Conservation (phyloP, 768 basidiomycete genomes). For the Rhodotorula toruloides region DNA sequence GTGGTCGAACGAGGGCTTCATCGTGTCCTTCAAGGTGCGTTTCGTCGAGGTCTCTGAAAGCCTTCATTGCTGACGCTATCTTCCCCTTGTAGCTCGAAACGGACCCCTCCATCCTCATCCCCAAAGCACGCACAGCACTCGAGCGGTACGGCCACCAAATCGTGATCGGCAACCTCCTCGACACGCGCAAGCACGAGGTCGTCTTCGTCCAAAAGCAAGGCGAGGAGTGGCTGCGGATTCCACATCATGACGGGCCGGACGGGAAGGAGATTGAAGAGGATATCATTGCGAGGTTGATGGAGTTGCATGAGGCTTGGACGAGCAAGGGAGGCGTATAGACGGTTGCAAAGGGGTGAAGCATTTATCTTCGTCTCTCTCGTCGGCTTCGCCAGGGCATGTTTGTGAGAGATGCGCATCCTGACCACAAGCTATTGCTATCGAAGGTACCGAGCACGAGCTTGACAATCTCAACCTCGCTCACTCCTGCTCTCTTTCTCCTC, state of each 20-base stretch:
- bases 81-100: conserved; percentile 74
- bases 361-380: too few species aligned
- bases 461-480: too few species aligned
- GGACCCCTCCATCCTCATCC: conserved; percentile 71
- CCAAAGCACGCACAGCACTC: conserved; percentile 80
- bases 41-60: not conserved
- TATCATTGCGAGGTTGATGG: conserved; percentile 70
- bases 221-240: conserved; percentile 41
- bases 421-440: too few species aligned
- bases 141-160: conserved; percentile 95
- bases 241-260: conserved; percentile 45
- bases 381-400: too few species aligned
- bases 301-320: conserved; percentile 67
- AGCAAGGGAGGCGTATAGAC: not conserved
- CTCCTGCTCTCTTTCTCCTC: too few species aligned
- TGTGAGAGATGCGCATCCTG: too few species aligned
- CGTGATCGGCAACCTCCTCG: conserved; percentile 93
- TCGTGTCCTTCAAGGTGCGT: conserved; percentile 92
- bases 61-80: not conserved
- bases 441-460: too few species aligned
- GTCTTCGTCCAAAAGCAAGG: conserved; percentile 60
- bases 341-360: too few species aligned
- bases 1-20: conserved; percentile 83
- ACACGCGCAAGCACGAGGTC: conserved; percentile 82
- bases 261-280: conserved; percentile 87